Base-by-base conservation (phyloP, 176 grass and related monocot species). In the Secale cereale region DNA sequence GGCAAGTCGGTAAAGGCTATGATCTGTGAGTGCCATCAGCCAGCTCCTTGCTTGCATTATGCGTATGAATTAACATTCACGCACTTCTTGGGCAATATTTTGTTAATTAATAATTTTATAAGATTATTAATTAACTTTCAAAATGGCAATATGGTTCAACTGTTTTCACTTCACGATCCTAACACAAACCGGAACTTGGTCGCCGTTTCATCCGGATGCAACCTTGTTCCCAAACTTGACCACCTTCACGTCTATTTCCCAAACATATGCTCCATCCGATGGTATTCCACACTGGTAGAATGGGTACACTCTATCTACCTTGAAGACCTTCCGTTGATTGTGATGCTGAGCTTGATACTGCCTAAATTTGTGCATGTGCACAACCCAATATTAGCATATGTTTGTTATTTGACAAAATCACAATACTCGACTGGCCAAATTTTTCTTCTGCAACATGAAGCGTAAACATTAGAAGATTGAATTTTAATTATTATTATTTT, bases 151-250 rank as follows among this genome's bases (percentile, higher is more conserved):
- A 50, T 50, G 15, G 17, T 87, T 61, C 20, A 68, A 29, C 22
- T 13, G 10, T 74, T 86, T 82, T 72, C 27, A 73, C 12, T 50
- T 46, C 31, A 30, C 68, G 3, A 40, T 26, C 20, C 48, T 70
- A 54, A 73, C 22, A n/a, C 71, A 46, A 75, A 59, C 22, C 75
- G 16, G 31, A 85, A 93, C 96, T 87, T 92, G 87, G 64, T 94
- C 83, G 1, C 93, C 83, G 62, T 90, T 92, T 72, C 85, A 94
- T 85, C 96, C 93, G 6, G 87, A 95, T 27, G 80, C 89, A 33
- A 95, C 81, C 88, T 90, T 94, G 71, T 82, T 78, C 72, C 87
- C 96, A 88, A 98, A 95, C 14, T 85, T 90, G 8, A 98, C 89
- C 25, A 92, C 86, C 25, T 76, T 81, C 57, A 91, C 76, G 82